Conservation (phyloP, 768 basidiomycete genomes). For the Tylopilus felleus region DNA sequence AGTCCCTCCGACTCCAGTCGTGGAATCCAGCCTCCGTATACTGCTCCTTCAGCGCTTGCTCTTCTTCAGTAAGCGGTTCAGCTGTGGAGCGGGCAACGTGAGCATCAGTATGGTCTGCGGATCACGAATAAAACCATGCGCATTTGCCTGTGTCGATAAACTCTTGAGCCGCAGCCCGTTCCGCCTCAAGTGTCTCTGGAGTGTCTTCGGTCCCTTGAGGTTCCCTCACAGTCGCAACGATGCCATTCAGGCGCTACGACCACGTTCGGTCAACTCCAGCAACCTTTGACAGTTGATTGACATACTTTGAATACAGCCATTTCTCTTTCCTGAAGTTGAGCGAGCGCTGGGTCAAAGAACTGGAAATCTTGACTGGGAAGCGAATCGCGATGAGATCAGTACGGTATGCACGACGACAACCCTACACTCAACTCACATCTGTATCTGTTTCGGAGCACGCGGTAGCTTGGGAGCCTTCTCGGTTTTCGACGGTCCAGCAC, state of each 20-base stretch:
- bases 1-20: conserved; percentile 90
- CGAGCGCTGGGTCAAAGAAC: conserved; percentile 83
- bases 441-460: conserved; percentile 83
- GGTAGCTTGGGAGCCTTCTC: conserved; percentile 83
- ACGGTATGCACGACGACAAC: background rate
- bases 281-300: background rate
- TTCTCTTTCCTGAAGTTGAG: conserved; percentile 84
- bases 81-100: conserved; percentile 43
- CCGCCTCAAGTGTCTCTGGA: conserved; percentile 80
- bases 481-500: conserved; percentile 70
- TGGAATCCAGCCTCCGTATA: conserved; percentile 77
- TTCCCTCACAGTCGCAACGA: conserved; percentile 62
- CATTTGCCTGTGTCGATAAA: conserved; percentile 77
- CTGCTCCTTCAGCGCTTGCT: conserved; percentile 75
- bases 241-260: conserved; percentile 59
- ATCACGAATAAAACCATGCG: background rate
- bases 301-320: conserved; percentile 72
- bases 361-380: conserved; percentile 87
- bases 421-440: conserved; percentile 52
- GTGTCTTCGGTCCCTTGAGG: conserved; percentile 69
- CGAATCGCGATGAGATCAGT: background rate
- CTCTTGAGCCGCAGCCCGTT: conserved; percentile 74
- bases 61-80: conserved; percentile 87
- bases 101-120: background rate
- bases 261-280: background rate